Base-by-base conservation (phyloP, 768 basidiomycete genomes). In the Auriscalpium microsporum region DNA sequence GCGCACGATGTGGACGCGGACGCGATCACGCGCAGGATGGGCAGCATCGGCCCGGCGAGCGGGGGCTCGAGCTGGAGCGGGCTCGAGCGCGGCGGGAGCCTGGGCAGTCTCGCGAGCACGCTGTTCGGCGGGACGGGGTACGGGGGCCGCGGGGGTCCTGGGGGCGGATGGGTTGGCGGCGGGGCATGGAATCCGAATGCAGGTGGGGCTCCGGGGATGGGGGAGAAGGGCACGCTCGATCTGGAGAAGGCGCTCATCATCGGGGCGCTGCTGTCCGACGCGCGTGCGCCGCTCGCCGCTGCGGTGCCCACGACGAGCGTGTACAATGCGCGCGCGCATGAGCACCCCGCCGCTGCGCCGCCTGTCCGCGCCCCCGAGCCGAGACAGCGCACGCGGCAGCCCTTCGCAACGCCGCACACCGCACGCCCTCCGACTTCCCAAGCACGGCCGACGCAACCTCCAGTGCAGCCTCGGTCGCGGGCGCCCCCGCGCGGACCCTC, bases 171-270 rank as follows among this genome's bases (percentile, higher is more conserved):
- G 28, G 28, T 28, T 7, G 28, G 28, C 4, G 28, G 28, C 28
- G 28, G 28, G 5, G 28, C 28, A 1, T 28, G 28, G 28, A 28
- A 28, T 7, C 28, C 28, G 28, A 7, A 28, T 28, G 28, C 5
- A 7, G 28, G 7, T 4, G 28, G 28, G 2, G 28, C 4, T 28
- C 21, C 21, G 28, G 28, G 28, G 14, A 33, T 19, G 7, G 48
- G 7, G 21, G 36, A 36, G 35, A 50, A 37, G 35, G 19, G 6
- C 17, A n/a, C 16, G 16, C n/a, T 21, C 19, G 56, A 62, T 33
- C 35, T 49, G 34, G 61, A 62, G 50, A 60, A 60, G 50, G 56
- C 61, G 7, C 56, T 60, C 8, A 42, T 57, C 45, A 54, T 45
- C 17, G 45, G 42, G 11, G 38, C 53, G 2, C 34, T 56, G 46